These are phyloP conservation scores for Reticulascus tulasneorum DNA, from an alignment of 2,329 filamentous ascomycete species.

Conservation along the genomic window DNA sequence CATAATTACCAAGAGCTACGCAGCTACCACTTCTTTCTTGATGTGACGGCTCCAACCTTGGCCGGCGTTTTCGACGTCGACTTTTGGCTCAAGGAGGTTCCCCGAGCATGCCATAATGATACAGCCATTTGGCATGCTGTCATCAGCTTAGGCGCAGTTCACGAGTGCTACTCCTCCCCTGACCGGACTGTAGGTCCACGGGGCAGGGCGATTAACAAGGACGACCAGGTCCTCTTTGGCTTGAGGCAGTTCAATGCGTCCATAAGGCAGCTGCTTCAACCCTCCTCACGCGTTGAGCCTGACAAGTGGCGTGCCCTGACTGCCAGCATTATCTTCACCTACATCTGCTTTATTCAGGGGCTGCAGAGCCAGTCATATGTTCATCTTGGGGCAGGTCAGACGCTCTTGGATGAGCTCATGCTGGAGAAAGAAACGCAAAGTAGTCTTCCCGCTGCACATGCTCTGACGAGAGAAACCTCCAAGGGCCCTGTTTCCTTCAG, in stretches of 20 bases:
- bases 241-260: constrained; percentile 11
- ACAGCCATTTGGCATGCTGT: constrained; percentile 17
- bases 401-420: constrained; percentile 8
- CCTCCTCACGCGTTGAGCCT: neutral
- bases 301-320: constrained; percentile 8
- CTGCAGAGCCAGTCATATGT: constrained; percentile 9
- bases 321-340: constrained; percentile 15
- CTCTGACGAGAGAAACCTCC: neutral
- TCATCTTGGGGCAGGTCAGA: constrained; percentile 8
- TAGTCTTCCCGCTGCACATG: no score
- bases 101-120: constrained; percentile 9
- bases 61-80: constrained; percentile 14
- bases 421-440: no score
- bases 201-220: no score
- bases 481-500: neutral
- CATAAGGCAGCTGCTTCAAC: constrained; percentile 7
- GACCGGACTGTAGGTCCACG: no score
- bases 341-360: constrained; percentile 15
- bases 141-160: constrained; percentile 13
- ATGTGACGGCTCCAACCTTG: constrained; percentile 9
- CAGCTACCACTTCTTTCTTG: constrained; percentile 14
- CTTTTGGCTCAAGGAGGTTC: constrained; percentile 16
- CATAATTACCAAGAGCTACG: constrained; percentile 10
- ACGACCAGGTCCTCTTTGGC: neutral
- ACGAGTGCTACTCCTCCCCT: constrained; percentile 6